A percentile compares a stretch with the other conserved stretches of the same genome.
Evolutionary conservation across 768 basidiomycete species (phyloP).

Genomic region (Flagelloscypha sp.): DNA sequence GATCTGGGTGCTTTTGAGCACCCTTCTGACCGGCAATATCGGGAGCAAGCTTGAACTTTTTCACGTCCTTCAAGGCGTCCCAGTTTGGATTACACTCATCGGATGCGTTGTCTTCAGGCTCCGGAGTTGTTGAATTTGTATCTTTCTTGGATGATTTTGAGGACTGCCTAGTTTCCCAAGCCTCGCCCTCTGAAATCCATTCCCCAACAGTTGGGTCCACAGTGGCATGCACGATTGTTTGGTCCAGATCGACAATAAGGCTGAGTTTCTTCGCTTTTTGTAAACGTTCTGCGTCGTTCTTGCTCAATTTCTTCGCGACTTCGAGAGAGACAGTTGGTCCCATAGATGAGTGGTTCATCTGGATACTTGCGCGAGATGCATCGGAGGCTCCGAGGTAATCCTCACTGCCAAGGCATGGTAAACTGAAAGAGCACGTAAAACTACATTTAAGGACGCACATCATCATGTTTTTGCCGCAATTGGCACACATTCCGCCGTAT

Average conservation of each 20-base stretch:
- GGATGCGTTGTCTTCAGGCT: conserved; percentile 34
- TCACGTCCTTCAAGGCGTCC: conserved; percentile 85
- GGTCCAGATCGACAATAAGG: conserved; percentile 97
- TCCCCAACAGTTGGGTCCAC: conserved; percentile 98
- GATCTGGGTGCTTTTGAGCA: conserved; percentile 42
- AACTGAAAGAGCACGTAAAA: too few species aligned
- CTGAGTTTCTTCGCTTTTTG: conserved; percentile 72
- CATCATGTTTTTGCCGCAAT: conserved; percentile 95
- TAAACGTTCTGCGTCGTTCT: conserved; percentile 72
- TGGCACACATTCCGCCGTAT: conserved; percentile 81
- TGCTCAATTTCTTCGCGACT: conserved; percentile 86
- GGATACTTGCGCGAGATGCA: conserved; percentile 78
- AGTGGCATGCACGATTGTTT: conserved; percentile 97
- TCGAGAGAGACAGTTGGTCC: conserved; percentile 88
- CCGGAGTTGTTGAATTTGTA: conserved; percentile 20
- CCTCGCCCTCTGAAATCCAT: conserved; percentile 84
- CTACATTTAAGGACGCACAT: too few species aligned
- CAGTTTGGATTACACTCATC: conserved; percentile 87
- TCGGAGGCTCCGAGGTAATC: conserved; percentile 89
- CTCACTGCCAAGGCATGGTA: conserved; percentile 33
- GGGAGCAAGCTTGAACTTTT: conserved; percentile 80
- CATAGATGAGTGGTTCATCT: conserved; percentile 89
- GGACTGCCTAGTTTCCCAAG: conserved; percentile 61
- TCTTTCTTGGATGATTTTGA: conserved; percentile 27
- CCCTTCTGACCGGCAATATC: conserved; percentile 49